Evolutionary conservation across 805 yeast genomes (phyloP).

Genomic region (Sungouiella thailandica): DNA sequence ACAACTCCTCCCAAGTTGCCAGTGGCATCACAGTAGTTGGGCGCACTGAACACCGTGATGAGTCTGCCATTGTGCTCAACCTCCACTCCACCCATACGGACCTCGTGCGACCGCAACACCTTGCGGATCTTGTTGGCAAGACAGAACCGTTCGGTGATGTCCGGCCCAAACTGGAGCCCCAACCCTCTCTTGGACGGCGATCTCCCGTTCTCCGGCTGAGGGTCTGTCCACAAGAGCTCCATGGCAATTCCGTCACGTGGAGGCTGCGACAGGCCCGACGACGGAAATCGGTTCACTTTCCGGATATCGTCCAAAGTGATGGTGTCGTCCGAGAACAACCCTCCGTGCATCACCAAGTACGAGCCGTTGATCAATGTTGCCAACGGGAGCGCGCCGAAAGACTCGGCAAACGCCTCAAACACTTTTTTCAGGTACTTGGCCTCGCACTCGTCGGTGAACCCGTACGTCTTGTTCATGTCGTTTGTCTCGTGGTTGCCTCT

Average conservation of each 20-base stretch:
- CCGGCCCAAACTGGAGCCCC: constrained; percentile 96
- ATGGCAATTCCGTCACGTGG: constrained; percentile 88
- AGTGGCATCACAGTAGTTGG: constrained; percentile 91
- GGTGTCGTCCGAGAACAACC: constrained; percentile 75
- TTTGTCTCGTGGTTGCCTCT: constrained; percentile 97
- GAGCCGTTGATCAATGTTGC: constrained; percentile 75
- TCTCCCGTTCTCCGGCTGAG: constrained; percentile 73
- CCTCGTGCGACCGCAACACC: constrained; percentile 92
- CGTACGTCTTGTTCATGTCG: constrained; percentile 95
- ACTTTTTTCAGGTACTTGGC: constrained; percentile 78
- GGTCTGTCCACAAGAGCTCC: constrained; percentile 98
- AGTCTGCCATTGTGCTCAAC: constrained; percentile 81
- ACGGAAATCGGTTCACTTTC: constrained; percentile 59
- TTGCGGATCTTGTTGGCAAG: constrained; percentile 66
- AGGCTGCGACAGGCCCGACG: constrained; percentile 60
- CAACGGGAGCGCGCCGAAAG: constrained; percentile 81
- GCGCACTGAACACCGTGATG: constrained; percentile 96
- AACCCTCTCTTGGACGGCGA: constrained; percentile 90
- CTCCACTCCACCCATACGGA: constrained; percentile 86
- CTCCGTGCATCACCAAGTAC: constrained; percentile 93
- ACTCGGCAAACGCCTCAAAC: constrained; percentile 78
- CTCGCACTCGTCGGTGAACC: constrained; percentile 94
- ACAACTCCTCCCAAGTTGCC: constrained; percentile 90
- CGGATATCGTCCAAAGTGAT: constrained; percentile 72
- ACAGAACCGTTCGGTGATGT: constrained; percentile 78